Evolutionary conservation across 768 basidiomycete genomes (phyloP), one percentile per base, ranked within the genome.

Genomic region (Agrocybe praecox): DNA sequence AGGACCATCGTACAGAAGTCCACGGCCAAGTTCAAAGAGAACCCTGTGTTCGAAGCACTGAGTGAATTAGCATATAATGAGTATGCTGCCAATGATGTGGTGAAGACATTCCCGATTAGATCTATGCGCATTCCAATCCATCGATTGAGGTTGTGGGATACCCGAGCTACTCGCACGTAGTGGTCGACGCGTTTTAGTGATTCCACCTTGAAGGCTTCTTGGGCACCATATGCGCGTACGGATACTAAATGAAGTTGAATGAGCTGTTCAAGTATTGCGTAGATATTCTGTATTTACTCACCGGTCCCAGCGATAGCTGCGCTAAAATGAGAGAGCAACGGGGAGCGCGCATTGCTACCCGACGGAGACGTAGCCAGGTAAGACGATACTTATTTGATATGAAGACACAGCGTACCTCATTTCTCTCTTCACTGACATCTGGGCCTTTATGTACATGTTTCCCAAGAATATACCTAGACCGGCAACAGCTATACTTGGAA

Each of bases 171-270:
- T 34, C 76, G 71, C 12, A 72, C 74, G 55, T 79, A 87, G 29
- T 74, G 75, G 65, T 90, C 81, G 44, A 88, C 83, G 7, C 82
- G 76, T 36, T 72, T 68, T 40, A 80, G 65, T 6, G 82, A 78
- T 59, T 81, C 76, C 50, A 55, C 53, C 59, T 64, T 78, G 73
- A 80, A 87, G 3, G 69, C 60, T 23, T 75, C 67, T 70, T 88
- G 79, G 4, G 83, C 84, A 1, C 82, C 82, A 64, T 85, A 90
- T 0, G 89, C 89, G 18, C 88, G 76, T 55, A 90, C 84, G 8
- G 86, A 80, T 19, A 71, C 79, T 79, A 50, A 1, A 17, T 15
- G 26, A 3, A n/a, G 6, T 15, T 44, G 19, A 12, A 17, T n/a
- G 11, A 36, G 43, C 45, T 23, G 46, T 42, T 18, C 9, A 33